A percentile compares a stretch with the other conserved stretches of the same genome.
phyloP scores from a whole-genome alignment of 2,329 filamentous ascomycete species.

The Ustulina deusta region DNA sequence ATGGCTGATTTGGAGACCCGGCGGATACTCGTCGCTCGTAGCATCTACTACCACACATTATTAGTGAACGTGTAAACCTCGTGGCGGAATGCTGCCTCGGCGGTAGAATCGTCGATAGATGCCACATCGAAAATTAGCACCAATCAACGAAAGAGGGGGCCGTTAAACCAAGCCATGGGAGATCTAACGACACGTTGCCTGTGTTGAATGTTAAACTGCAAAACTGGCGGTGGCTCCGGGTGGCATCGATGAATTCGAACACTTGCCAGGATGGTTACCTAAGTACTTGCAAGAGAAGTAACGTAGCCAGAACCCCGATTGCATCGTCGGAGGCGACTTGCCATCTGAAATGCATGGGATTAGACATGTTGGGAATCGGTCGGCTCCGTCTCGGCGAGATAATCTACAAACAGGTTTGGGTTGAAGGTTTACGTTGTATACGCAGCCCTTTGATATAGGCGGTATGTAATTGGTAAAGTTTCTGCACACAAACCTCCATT shows the following conservation, averaged over 20 bases:
- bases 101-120: conserved; percentile 1
- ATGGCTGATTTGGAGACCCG: conserved; percentile 6
- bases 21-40: conserved; percentile 27
- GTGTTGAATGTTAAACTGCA: background rate
- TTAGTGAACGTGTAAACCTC: background rate
- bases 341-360: background rate
- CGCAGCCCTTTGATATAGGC: background rate
- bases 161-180: background rate
- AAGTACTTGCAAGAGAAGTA: conserved; percentile 22
- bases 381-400: conserved; percentile 18
- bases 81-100: conserved; percentile 10
- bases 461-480: background rate
- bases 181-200: conserved; percentile 13
- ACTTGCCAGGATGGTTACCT: conserved; percentile 14
- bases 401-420: conserved; percentile 1
- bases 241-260: conserved; percentile 7
- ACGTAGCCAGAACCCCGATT: conserved; percentile 27
- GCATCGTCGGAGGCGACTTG: conserved; percentile 2
- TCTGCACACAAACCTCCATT: background rate
- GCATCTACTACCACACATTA: conserved; percentile 18
- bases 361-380: conserved; percentile 6
- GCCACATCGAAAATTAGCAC: conserved; percentile 3
- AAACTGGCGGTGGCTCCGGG: conserved; percentile 1
- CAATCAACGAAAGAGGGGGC: background rate
- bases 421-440: background rate